Evolutionary conservation across 371 early-diverging fungal genomes (phyloP).

Genomic region (Mortierella sp.): DNA sequence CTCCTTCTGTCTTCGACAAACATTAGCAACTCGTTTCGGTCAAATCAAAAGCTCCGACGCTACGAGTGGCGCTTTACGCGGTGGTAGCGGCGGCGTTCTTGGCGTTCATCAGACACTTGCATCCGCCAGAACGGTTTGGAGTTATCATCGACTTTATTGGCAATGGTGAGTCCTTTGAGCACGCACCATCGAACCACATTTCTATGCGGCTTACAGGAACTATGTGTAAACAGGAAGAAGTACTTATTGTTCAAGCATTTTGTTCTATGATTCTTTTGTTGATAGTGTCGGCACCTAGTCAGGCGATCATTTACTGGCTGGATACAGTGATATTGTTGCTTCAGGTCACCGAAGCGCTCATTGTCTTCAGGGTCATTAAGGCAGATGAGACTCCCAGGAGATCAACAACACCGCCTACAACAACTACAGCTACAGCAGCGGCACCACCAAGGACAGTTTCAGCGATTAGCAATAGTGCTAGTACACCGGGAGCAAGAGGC

Average conservation of each 20-base stretch:
- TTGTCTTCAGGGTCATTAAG: conserved; percentile 31
- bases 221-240: not conserved
- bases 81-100: conserved; percentile 23
- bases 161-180: conserved; percentile 21
- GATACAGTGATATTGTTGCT: conserved; percentile 27
- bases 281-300: conserved; percentile 42
- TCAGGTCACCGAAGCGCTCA: conserved; percentile 34
- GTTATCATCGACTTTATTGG: conserved; percentile 55
- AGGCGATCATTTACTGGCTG: conserved; percentile 24
- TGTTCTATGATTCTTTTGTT: not conserved
- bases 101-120: conserved; percentile 32
- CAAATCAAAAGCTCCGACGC: conserved; percentile 41
- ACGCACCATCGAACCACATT: not conserved
- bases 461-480: not conserved
- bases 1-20: not conserved
- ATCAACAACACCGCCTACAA: not conserved
- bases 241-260: not conserved
- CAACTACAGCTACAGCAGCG: not conserved
- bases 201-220: not conserved
- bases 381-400: not conserved
- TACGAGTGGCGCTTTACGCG: conserved; percentile 41
- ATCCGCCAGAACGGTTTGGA: conserved; percentile 34
- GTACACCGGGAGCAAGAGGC: not conserved
- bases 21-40: conserved; percentile 45
- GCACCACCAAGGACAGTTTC: not conserved